Evolutionary conservation across 2,329 filamentous ascomycete genomes (phyloP), one percentile per base, ranked within the genome.

Genomic region (Ceratocystis albifundus): DNA sequence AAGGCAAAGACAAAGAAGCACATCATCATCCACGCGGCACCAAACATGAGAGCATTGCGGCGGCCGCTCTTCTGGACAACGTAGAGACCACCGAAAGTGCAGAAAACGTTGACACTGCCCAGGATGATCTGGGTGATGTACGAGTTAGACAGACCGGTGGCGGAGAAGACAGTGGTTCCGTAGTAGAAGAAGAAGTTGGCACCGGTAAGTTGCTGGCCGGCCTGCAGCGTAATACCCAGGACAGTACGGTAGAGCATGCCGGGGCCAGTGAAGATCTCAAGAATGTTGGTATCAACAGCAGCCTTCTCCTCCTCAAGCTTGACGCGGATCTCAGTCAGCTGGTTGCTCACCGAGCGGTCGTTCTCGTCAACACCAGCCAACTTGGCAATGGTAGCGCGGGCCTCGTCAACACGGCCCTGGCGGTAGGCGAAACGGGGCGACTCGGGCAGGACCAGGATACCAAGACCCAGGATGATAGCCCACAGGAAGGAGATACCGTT

Each of bases 101-200:
- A 85, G 64, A 77, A 78, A 1, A 88, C 84, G 71, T 89, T 89
- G 71, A 89, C 86, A 0, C 80, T 83, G 8, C 81, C 81, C 22
- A 88, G 79, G 68, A 88, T 86, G 70, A 88, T 85, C 71, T 87
- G 84, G 0, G 85, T 88, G 64, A 85, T 76, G 71, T 86, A 89
- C 63, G 81, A 82, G 76, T 90, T 83, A 68, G 71, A 74, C 32
- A 89, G 80, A 70, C 87, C 87, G 1, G 85, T 85, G 1, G 85
- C 80, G 15, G 78, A 72, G 74, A 90, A 89, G 70, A 88, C 84
- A 3, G 83, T 86, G 50, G 82, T 84, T 28, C 81, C 82, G 71
- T 86, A 88, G 74, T 84, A 84, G 74, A 87, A 87, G 77, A 84
- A 86, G 75, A 84, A 87, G 75, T 87, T 87, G 67, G 82, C 84